Evolutionary conservation across 2,329 filamentous ascomycete species (phyloP).

Genomic region (Karstenula rhodostoma): DNA sequence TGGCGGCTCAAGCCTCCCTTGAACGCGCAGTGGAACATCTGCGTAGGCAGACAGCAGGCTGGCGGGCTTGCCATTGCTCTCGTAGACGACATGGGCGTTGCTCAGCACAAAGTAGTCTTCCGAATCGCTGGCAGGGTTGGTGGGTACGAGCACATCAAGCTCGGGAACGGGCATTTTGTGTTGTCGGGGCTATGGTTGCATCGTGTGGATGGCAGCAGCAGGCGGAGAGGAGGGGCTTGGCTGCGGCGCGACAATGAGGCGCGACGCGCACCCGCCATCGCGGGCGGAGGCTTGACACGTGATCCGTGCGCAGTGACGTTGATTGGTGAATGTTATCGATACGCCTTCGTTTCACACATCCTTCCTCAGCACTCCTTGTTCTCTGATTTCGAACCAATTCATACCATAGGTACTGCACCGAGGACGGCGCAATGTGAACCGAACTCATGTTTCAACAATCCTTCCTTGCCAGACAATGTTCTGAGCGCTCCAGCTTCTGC

Average conservation of each 20-base stretch:
- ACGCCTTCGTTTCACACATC: not conserved
- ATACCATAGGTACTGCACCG: too few relatives aligned
- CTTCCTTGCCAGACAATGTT: too few relatives aligned
- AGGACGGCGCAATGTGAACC: too few relatives aligned
- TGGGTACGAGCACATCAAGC: conserved; percentile 51
- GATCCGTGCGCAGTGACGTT: not conserved
- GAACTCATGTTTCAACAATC: too few relatives aligned
- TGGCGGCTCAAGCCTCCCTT: conserved; percentile 62
- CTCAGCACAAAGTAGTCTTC: conserved; percentile 68
- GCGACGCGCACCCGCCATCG: conserved; percentile 9
- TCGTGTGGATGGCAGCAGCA: conserved; percentile 13
- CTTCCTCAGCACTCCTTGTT: not conserved
- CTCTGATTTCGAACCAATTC: too few relatives aligned
- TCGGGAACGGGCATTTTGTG: conserved; percentile 40
- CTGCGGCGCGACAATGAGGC: conserved; percentile 2
- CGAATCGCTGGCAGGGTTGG: conserved; percentile 50
- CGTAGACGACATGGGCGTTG: conserved; percentile 69
- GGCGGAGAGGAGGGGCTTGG: not conserved
- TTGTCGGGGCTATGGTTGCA: conserved; percentile 16
- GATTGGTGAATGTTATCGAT: conserved; percentile 1
- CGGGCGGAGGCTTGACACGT: not conserved
- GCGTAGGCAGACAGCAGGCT: conserved; percentile 69
- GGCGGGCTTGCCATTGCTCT: conserved; percentile 57
- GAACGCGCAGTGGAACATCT: conserved; percentile 68
- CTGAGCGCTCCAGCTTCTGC: too few relatives aligned